phyloP scores from a whole-genome alignment of 768 basidiomycete species.

The Ramaria sp. region DNA sequence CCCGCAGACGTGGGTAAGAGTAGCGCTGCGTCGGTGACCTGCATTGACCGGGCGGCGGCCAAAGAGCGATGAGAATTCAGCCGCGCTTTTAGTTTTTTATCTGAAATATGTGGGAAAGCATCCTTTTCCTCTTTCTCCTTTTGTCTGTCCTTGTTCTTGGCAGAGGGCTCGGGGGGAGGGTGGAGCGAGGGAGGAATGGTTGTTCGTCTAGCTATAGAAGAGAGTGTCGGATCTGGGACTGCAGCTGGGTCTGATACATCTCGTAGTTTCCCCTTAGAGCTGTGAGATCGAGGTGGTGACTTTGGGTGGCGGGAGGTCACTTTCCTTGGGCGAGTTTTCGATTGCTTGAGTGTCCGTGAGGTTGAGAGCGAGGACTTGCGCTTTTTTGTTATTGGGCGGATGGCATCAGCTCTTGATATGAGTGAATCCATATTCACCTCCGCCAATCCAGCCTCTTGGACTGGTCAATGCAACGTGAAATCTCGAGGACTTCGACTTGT shows the following conservation, averaged over 20 bases:
- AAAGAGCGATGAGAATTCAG: constrained; percentile 52
- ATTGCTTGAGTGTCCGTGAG: neutral
- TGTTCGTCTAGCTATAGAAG: constrained; percentile 48
- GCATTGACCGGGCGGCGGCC: constrained; percentile 46
- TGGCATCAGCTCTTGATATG: constrained; percentile 56
- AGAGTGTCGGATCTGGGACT: constrained; percentile 38
- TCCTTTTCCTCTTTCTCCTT: constrained; percentile 22
- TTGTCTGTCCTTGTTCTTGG: constrained; percentile 23
- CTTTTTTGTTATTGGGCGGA: constrained; percentile 32
- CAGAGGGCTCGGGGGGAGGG: constrained; percentile 33
- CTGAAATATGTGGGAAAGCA: constrained; percentile 39
- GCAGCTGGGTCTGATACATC: constrained; percentile 14
- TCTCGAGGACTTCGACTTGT: neutral
- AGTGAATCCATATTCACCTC: constrained; percentile 50
- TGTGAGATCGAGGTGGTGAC: constrained; percentile 12
- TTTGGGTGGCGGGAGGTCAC: neutral
- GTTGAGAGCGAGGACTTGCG: constrained; percentile 24
- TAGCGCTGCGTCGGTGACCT: constrained; percentile 62
- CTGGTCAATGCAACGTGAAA: neutral
- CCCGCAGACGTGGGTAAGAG: constrained; percentile 63
- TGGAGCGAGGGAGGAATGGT: constrained; percentile 60
- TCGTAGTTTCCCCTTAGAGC: constrained; percentile 13
- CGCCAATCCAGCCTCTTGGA: neutral
- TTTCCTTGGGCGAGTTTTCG: neutral
- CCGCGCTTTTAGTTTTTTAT: constrained; percentile 66